Conservation (phyloP, 306 rosid genomes). For the Begonia masoniana region DNA sequence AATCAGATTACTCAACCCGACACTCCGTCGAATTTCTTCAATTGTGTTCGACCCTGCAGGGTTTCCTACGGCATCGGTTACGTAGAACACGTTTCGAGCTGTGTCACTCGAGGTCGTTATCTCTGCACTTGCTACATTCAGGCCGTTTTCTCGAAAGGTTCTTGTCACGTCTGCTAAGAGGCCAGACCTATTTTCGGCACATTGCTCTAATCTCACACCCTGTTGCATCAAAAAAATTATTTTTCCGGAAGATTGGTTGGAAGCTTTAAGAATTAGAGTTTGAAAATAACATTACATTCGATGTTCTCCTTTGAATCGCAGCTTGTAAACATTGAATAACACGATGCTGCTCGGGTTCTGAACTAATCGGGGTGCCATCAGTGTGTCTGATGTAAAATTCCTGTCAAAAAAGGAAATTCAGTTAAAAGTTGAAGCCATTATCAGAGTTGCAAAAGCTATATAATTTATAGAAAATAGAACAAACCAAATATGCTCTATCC, state of each 20-base stretch:
- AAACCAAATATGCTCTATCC: slow-evolving; percentile 58
- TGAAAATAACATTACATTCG: slow-evolving; percentile 34
- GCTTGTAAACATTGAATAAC: slow-evolving; percentile 86
- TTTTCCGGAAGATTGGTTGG: background rate
- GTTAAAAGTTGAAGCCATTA: slow-evolving; percentile 5
- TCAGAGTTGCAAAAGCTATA: background rate
- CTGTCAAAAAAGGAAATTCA: slow-evolving; percentile 16
- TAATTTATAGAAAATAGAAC: slow-evolving; percentile 2
- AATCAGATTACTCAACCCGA: slow-evolving; percentile 48
- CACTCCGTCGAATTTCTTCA: slow-evolving; percentile 56
- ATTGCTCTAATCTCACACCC: slow-evolving; percentile 73
- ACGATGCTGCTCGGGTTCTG: slow-evolving; percentile 79
- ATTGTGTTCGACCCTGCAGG: slow-evolving; percentile 43
- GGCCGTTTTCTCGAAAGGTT: slow-evolving; percentile 82
- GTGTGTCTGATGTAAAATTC: slow-evolving; percentile 81
- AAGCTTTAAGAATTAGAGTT: background rate
- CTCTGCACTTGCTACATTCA: slow-evolving; percentile 84
- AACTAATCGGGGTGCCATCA: slow-evolving; percentile 94
- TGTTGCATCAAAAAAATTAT: background rate
- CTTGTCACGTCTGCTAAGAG: slow-evolving; percentile 79
- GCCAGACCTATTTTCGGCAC: slow-evolving; percentile 46
- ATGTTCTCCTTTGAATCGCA: slow-evolving; percentile 75
- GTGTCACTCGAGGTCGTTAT: slow-evolving; percentile 37
- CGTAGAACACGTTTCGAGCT: slow-evolving; percentile 58
- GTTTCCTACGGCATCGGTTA: slow-evolving; percentile 67